Conservation (phyloP, 495 filamentous ascomycete genomes). For the Talaromyces adpressus region DNA sequence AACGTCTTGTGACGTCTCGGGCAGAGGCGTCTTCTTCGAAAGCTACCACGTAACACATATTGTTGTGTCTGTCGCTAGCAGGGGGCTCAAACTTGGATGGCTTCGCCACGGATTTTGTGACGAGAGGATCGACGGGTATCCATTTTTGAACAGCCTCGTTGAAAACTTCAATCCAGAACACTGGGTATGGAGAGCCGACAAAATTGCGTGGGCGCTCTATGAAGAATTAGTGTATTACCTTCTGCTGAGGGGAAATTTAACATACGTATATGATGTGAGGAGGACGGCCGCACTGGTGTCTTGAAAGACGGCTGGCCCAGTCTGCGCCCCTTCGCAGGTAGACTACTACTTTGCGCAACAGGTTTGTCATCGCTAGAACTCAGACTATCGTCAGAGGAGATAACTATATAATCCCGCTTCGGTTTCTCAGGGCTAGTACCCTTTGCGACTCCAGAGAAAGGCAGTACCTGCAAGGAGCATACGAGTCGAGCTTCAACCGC, state of each 20-base stretch:
- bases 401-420: constrained; percentile 25
- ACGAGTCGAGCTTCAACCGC: constrained; percentile 83
- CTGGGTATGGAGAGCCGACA: constrained; percentile 61
- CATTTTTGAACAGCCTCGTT: constrained; percentile 81
- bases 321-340: constrained; percentile 21
- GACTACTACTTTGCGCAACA: background rate
- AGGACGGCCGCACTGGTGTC: constrained; percentile 13
- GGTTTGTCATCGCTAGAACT: constrained; percentile 21
- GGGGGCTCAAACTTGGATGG: constrained; percentile 77
- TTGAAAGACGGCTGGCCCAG: constrained; percentile 38
- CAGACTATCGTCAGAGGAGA: constrained; percentile 32
- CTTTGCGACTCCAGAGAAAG: constrained; percentile 58
- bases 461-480: constrained; percentile 81
- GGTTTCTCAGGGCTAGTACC: constrained; percentile 33
- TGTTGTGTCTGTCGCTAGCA: constrained; percentile 60
- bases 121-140: constrained; percentile 80
- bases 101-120: constrained; percentile 68
- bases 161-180: constrained; percentile 93
- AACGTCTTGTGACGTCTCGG: constrained; percentile 75
- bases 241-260: constrained; percentile 5
- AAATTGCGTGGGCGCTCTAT: constrained; percentile 21
- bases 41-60: constrained; percentile 74
- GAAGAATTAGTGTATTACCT: background rate
- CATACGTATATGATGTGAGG: constrained; percentile 22
- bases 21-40: constrained; percentile 73